Conservation (phyloP, 805 yeast genomes). For the Metschnikowia noctiluminum region DNA sequence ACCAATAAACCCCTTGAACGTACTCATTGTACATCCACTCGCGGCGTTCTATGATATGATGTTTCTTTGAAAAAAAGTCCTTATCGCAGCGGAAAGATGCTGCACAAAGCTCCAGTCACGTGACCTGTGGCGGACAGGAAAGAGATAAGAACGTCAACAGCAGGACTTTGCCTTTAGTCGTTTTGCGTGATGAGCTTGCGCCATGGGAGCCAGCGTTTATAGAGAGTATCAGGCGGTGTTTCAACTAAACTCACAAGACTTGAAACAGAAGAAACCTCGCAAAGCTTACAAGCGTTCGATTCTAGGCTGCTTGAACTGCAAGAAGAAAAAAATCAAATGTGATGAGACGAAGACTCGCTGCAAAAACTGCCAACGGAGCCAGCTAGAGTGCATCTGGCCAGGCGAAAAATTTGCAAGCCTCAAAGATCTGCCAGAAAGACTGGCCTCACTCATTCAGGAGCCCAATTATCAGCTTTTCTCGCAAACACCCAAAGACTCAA, state of each 20-base stretch:
- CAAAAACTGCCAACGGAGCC: slow-evolving; percentile 10
- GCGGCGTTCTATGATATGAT: too few relatives aligned
- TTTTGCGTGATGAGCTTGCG: too few relatives aligned
- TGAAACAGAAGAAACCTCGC: slow-evolving; percentile 2
- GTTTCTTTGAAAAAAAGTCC: too few relatives aligned
- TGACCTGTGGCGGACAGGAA: background rate
- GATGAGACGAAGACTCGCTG: slow-evolving; percentile 14
- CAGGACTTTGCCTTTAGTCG: background rate
- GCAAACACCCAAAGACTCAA: background rate
- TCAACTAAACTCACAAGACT: background rate
- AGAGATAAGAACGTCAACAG: background rate
- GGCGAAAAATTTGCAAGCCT: too few relatives aligned
- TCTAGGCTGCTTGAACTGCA: slow-evolving; percentile 15
- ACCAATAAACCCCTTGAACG: too few relatives aligned
- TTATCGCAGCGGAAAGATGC: too few relatives aligned
- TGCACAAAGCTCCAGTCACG: background rate
- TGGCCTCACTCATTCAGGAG: background rate
- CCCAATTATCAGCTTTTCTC: background rate
- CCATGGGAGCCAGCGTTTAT: slow-evolving; percentile 1
- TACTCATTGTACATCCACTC: too few relatives aligned
- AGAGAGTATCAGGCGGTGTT: slow-evolving; percentile 13
- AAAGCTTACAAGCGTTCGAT: slow-evolving; percentile 5
- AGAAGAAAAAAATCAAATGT: slow-evolving; percentile 15
- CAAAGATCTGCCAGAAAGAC: too few relatives aligned
- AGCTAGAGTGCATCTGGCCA: slow-evolving; percentile 11